phyloP scores from a whole-genome alignment of 2,329 filamentous ascomycete species.

The Diaporthe batatas region DNA sequence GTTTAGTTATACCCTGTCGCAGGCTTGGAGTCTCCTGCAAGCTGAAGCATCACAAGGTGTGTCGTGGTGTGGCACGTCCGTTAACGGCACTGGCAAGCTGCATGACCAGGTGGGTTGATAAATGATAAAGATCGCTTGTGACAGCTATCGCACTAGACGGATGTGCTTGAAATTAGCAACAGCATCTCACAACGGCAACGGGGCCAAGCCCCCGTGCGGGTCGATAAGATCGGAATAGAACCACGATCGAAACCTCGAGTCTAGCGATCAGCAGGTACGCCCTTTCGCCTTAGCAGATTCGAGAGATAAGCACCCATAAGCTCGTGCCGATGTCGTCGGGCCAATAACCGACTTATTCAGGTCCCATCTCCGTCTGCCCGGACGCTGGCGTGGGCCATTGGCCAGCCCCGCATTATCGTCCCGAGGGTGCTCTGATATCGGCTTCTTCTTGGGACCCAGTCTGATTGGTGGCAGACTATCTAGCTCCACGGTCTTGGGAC shows the following conservation, averaged over 20 bases:
- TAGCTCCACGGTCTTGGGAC: slow-evolving; percentile 25
- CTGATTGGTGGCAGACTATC: slow-evolving; percentile 26
- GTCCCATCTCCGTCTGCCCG: slow-evolving; percentile 20
- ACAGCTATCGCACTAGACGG: slow-evolving; percentile 28
- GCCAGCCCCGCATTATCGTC: slow-evolving; percentile 40
- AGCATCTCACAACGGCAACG: slow-evolving; percentile 20
- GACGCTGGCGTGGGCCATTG: neutral
- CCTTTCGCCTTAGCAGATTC: neutral
- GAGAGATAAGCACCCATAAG: slow-evolving; percentile 39
- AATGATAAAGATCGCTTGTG: slow-evolving; percentile 27
- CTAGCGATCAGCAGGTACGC: slow-evolving; percentile 5
- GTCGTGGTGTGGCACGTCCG: slow-evolving; percentile 18
- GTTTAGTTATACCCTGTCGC: neutral
- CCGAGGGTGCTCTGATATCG: slow-evolving; percentile 30
- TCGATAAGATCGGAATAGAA: slow-evolving; percentile 41
- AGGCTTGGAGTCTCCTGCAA: neutral
- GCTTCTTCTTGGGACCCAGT: slow-evolving; percentile 27
- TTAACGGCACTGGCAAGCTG: slow-evolving; percentile 31
- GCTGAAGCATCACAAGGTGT: slow-evolving; percentile 3
- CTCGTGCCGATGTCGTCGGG: slow-evolving; percentile 39
- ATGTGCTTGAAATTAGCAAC: slow-evolving; percentile 38
- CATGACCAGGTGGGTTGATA: slow-evolving; percentile 14
- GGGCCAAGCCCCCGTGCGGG: neutral
- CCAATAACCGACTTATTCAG: slow-evolving; percentile 32
- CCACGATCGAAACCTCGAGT: slow-evolving; percentile 21